Base-by-base conservation (phyloP, 139 green algal genomes). In the Diplosphaera chodatii region DNA sequence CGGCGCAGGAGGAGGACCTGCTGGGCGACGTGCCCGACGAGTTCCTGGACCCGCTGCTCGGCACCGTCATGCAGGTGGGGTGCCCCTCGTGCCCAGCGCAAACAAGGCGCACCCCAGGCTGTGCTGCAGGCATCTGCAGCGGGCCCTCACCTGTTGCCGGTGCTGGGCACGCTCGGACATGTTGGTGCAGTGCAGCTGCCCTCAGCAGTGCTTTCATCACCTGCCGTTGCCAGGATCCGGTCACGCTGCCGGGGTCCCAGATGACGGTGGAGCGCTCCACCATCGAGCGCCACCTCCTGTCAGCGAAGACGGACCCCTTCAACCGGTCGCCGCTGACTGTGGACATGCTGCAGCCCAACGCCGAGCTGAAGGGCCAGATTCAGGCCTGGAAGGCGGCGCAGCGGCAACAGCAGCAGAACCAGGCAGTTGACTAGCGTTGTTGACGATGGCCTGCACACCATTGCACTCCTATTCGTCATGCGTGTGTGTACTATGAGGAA, bases 241-340 rank as follows among this genome's bases (percentile, higher is more conserved):
- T 98, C 8, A 85, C 70, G 28, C 80, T 98, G 40, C 71, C 70
- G 29, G 33, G 37, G 22, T 64, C 65, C 66, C 78, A 82, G 6
- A 72, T 76, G 13, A 66, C 88, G 28, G 71, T 96, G 40, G 93
- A 98, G 83, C 81, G 91, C 15, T 64, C 83, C 56, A 91, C 77
- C 74, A 98, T 99, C 66, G 69, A 82, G 71, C 84, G 96, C 68
- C 92, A 98, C 75, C 86, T 97, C 73, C 83, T 97, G 69, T 88
- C 81, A 0, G 87, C 95, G 69, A 86, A 84, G 28, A 88, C 77
- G 6, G 94, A 98, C 78, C 95, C 95, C 6, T 96, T 97, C 86
- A 94, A 82, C 71, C 84, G 95, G 30, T 73, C 64, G n/a, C 73
- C 73, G 63, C 84, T 83, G 21, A 87, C 71, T 3, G 63, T 77